Base-by-base conservation (phyloP, 257 asterid genomes). In the Knoxia roxburghii region DNA sequence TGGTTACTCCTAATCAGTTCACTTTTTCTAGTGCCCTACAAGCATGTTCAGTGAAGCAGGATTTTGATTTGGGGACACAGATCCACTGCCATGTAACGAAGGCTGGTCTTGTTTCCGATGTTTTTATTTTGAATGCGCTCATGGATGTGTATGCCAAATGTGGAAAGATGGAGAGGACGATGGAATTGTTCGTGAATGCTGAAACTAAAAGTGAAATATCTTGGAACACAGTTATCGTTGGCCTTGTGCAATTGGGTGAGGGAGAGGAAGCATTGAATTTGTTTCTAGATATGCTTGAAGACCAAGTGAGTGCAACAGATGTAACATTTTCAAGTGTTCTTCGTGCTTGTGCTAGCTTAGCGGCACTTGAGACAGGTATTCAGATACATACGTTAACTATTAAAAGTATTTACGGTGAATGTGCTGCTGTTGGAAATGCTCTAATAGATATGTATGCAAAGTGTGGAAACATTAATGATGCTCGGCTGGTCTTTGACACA, bases 91-190 rank as follows among this genome's bases (percentile, higher is more conserved):
- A 78, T 61, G 73, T 81, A 64, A 37, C 79, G 45, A 92, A 89
- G 79, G 80, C 76, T 61, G 91, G 94, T 72, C 88, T 89, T 52
- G 78, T 83, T 75, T 72, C 72, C 6, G 86, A 92, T 67, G 84
- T 89, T 40, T 89, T 78, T 77, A 85, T 88, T 71, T 73, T 76
- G 58, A 92, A 92, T 68, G 96, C 95, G 68, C 96, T 92, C 80
- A 89, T 92, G 95, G 97, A 88, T 27, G 89, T 87, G 73, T 89
- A 92, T 79, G 89, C 94, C 45, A 92, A 89, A 82, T 82, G 91
- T 74, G 97, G 91, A 68, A 78, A 80, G 40, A 81, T 92, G 79
- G 88, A 78, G 62, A 77, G 69, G 54, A 76, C 98, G 5, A 73
- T 75, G 81, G 67, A 81, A 37, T 71, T 92, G 80, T 89, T 92